Evolutionary conservation across 2,329 filamentous ascomycete genomes (phyloP).

Genomic region (Ascochyta lentis): DNA sequence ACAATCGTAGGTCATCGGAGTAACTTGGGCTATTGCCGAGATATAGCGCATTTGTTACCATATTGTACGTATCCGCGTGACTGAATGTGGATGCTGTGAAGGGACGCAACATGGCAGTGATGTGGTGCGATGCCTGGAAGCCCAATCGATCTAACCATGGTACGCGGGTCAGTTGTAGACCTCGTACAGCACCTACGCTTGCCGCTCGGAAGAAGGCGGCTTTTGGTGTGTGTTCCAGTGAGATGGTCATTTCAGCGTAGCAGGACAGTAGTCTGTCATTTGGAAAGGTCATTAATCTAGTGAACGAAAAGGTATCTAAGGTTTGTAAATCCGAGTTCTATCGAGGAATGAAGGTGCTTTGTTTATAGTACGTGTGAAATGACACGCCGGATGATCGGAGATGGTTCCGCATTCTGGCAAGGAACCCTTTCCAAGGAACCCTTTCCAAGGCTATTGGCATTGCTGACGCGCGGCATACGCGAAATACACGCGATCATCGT

Average conservation of each 20-base stretch:
- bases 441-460: too few relatives aligned
- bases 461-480: not conserved
- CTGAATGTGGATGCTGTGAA: constrained; percentile 5
- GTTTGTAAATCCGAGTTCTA: not conserved
- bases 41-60: constrained; percentile 12
- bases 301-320: not conserved
- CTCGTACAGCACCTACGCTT: constrained; percentile 10
- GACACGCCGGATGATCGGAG: constrained; percentile 4
- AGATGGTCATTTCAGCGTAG: not conserved
- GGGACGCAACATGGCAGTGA: constrained; percentile 6
- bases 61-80: constrained; percentile 8
- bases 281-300: not conserved
- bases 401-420: constrained; percentile 1
- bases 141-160: constrained; percentile 16
- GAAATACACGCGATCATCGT: not conserved
- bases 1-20: constrained; percentile 10
- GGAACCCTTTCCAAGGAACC: not conserved
- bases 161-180: constrained; percentile 6
- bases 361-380: not conserved
- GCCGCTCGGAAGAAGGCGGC: constrained; percentile 12
- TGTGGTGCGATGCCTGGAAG: constrained; percentile 11
- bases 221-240: not conserved
- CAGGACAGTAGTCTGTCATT: not conserved
- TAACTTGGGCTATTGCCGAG: constrained; percentile 11
- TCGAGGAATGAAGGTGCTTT: constrained; percentile 3